Conservation (phyloP, 2,329 filamentous ascomycete species). For the Cytospora mali region DNA sequence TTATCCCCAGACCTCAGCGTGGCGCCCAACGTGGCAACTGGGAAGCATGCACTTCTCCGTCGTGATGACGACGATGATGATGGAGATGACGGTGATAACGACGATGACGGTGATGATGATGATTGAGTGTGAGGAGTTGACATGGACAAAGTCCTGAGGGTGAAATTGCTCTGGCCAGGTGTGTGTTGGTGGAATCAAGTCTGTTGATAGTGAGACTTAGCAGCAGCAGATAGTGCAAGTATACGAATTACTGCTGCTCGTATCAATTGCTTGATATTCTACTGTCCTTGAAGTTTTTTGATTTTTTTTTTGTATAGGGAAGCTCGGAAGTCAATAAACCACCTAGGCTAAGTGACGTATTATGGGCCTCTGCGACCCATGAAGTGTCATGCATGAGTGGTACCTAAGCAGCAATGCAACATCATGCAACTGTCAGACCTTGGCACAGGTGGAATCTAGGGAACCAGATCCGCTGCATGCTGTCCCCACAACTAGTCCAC, state of each 20-base stretch:
- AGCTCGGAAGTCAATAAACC: too few species aligned
- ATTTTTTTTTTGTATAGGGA: too few species aligned
- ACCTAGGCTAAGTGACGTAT: too few species aligned
- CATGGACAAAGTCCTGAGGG: not conserved
- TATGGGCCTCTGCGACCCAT: too few species aligned
- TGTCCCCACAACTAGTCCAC: not conserved
- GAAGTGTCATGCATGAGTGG: not conserved
- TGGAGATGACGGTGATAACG: not conserved
- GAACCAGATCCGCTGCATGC: not conserved
- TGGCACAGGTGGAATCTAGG: not conserved
- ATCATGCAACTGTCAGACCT: not conserved
- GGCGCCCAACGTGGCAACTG: not conserved
- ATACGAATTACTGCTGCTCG: too few species aligned
- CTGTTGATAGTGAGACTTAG: not conserved
- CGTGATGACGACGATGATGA: constrained; percentile 2
- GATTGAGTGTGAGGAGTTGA: not conserved
- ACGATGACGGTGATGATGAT: constrained; percentile 5
- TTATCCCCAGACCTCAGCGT: constrained; percentile 1
- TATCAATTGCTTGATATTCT: too few species aligned
- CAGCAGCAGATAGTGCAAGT: not conserved
- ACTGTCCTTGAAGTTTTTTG: too few species aligned
- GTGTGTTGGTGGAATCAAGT: not conserved
- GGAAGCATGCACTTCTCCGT: not conserved
- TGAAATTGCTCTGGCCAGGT: not conserved
- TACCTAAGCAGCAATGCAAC: not conserved